Conservation (phyloP, 2,329 filamentous ascomycete genomes). For the Gaeumannomyces tritici region DNA sequence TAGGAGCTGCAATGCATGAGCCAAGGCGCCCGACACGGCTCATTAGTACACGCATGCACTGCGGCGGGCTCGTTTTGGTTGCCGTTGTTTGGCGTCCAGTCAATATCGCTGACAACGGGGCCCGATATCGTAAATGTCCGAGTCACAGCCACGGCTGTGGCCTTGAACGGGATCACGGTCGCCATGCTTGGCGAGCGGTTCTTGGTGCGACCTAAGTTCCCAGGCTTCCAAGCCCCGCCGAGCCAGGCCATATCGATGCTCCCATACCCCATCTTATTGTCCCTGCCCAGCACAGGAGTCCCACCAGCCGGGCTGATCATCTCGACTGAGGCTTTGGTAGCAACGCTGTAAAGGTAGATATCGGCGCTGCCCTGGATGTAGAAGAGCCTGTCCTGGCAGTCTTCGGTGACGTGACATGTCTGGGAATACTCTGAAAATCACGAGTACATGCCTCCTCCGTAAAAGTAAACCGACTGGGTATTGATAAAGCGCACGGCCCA, state of each 20-base stretch:
- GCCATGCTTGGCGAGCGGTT: background rate
- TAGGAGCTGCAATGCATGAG: too few species aligned
- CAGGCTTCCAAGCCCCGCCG: background rate
- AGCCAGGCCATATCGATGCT: background rate
- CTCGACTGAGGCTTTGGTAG: conserved; percentile 4
- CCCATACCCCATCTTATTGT: background rate
- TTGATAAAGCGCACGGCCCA: conserved; percentile 1
- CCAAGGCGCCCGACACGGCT: too few species aligned
- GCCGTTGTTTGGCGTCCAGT: background rate
- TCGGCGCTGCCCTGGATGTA: conserved; percentile 4
- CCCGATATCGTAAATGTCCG: background rate
- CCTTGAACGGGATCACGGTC: background rate
- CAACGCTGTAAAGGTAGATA: conserved; percentile 7
- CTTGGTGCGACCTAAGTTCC: background rate
- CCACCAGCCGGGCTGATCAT: conserved; percentile 2
- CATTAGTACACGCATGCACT: too few species aligned
- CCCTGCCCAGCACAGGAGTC: background rate
- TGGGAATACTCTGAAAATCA: conserved; percentile 3
- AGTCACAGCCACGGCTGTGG: background rate
- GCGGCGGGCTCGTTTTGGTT: background rate
- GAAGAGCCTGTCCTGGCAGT: conserved; percentile 7
- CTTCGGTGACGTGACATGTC: conserved; percentile 23
- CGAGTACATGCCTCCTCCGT: conserved; percentile 3
- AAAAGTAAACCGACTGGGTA: background rate
- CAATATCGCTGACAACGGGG: background rate